A percentile compares a stretch with the other conserved stretches of the same genome.
phyloP scores from a whole-genome alignment of 2,329 filamentous ascomycete genomes.

The Dothistroma pini region DNA sequence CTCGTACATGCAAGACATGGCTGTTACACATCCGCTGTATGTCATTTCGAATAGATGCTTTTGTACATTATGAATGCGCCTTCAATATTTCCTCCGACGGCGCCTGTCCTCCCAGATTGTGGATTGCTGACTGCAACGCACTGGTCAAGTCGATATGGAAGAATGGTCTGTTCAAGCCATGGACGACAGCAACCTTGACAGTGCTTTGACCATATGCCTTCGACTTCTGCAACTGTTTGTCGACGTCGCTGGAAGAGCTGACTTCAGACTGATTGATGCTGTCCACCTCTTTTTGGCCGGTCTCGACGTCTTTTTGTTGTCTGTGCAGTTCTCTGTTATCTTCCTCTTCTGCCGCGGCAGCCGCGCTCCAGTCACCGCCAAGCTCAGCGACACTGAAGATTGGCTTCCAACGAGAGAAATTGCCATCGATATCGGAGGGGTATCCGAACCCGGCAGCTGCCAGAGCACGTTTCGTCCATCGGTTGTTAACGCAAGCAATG shows the following conservation, averaged over 20 bases:
- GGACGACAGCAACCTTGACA: conserved; percentile 60
- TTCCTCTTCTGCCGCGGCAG: conserved; percentile 61
- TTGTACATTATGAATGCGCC: not conserved
- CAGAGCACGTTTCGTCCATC: conserved; percentile 90
- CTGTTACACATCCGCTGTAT: not conserved
- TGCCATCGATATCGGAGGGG: conserved; percentile 52
- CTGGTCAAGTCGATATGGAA: conserved; percentile 93
- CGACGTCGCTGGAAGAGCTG: conserved; percentile 31
- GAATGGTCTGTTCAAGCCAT: conserved; percentile 82
- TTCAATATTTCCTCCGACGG: not conserved
- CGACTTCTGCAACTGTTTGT: conserved; percentile 47
- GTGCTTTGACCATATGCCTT: conserved; percentile 33
- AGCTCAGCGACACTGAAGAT: conserved; percentile 92
- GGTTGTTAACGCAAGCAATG: conserved; percentile 87
- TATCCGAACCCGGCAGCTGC: conserved; percentile 85
- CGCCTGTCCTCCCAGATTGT: conserved; percentile 50
- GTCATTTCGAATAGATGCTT: not conserved
- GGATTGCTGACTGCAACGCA: conserved; percentile 81
- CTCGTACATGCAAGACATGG: not conserved
- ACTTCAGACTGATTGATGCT: conserved; percentile 25
- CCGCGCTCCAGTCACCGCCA: conserved; percentile 66
- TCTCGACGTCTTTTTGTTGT: conserved; percentile 34
- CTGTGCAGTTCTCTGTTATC: conserved; percentile 52
- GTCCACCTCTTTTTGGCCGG: conserved; percentile 22
- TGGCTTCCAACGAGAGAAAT: conserved; percentile 76